phyloP scores from a whole-genome alignment of 1,139 yeast species.

The Geotrichum candidum region DNA sequence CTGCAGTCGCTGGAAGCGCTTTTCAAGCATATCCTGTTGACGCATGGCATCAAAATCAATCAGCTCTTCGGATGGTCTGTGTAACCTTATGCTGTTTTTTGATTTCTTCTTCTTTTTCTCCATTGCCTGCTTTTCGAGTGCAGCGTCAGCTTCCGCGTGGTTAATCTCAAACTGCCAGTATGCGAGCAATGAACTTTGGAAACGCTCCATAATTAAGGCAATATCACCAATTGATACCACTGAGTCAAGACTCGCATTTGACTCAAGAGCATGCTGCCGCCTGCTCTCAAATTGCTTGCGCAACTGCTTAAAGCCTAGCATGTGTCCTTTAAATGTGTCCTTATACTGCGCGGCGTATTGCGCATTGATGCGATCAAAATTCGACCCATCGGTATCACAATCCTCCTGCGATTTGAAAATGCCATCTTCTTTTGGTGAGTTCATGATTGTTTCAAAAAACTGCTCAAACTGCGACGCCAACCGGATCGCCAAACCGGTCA shows the following conservation, averaged over 20 bases:
- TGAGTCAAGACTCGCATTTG: constrained; percentile 7
- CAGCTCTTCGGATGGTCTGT: neutral
- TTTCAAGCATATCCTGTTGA: constrained; percentile 5
- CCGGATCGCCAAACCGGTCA: constrained; percentile 19
- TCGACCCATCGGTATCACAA: constrained; percentile 6
- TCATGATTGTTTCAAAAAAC: constrained; percentile 18
- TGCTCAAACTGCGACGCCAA: constrained; percentile 20
- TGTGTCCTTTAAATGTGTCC: constrained; percentile 21
- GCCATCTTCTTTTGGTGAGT: constrained; percentile 17
- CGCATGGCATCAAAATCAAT: constrained; percentile 10
- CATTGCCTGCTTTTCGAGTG: constrained; percentile 6
- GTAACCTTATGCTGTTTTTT: neutral
- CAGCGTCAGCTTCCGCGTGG: constrained; percentile 10
- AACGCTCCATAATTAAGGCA: constrained; percentile 18
- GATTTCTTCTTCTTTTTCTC: constrained; percentile 3
- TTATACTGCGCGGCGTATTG: constrained; percentile 16
- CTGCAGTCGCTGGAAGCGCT: neutral
- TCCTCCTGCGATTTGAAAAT: constrained; percentile 14
- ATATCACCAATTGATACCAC: constrained; percentile 19
- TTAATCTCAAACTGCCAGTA: constrained; percentile 22
- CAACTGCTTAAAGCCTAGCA: constrained; percentile 21
- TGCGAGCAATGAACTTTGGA: constrained; percentile 20
- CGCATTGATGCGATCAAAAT: constrained; percentile 3
- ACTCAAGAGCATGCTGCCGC: constrained; percentile 11
- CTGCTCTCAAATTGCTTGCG: constrained; percentile 17